Evolutionary conservation across 2,329 filamentous ascomycete genomes (phyloP), one percentile per base, ranked within the genome.

Genomic region (Hypoxylon rubiginosum): DNA sequence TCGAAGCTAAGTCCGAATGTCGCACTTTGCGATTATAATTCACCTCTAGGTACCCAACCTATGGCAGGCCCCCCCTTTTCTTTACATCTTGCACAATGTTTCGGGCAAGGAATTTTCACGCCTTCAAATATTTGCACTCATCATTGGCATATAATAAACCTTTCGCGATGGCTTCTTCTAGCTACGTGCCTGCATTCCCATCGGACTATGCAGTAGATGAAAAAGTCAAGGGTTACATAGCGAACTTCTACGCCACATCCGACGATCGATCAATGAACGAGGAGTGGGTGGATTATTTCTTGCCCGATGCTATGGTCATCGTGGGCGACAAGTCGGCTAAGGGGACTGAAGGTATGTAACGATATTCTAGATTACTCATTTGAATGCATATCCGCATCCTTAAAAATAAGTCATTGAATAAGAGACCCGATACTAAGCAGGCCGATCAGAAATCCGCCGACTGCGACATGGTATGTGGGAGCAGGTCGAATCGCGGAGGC

Each of bases 381-480:
- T 24, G 21, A 24, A 24, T 24, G 21, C 21, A 24, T 24, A 24
- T 24, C 21, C 21, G 4, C 28, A 7, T 9, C 24, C 26, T 17
- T 17, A n/a, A 32, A 34, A 32, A 34, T 2, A 34, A 51, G 11
- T 5, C 7, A 6, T 24, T 10, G n/a, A 32, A 51, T 3, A 32
- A 28, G 17, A 34, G n/a, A 34, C 1, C 11, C n/a, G 30, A 51
- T 15, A 8, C 24, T 51, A 51, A 51, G n/a, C 4, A 41, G 26
- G 21, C 4, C 7, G 4, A 28, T 13, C 24, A 84, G 83, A 82
- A 41, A 81, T 85, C 51, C 76, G 77, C 3, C 72, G 72, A 43
- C 67, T 84, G 28, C 78, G 83, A 36, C 66, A 68, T 17, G 73
- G 76, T 24, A 85, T 84, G 83, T 83, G 83, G 82, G 75, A 80